Base-by-base conservation (phyloP, 306 rosid genomes). In the Datisca glomerata region DNA sequence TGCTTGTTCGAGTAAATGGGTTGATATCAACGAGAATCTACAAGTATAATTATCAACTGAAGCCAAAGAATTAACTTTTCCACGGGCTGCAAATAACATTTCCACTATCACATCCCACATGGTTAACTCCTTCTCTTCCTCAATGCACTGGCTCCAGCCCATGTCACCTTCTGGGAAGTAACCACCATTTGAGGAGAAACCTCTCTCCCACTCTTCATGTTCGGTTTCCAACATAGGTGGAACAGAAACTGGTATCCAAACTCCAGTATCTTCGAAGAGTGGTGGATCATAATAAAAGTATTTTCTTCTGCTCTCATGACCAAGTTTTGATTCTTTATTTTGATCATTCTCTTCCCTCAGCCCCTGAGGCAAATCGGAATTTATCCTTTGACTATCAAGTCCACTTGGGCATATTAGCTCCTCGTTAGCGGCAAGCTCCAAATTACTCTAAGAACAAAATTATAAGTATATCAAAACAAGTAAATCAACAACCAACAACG, bases 81-180 rank as follows among this genome's bases (percentile, higher is more conserved):
- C 95, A 33, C 84, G 76, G 29, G 91, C 95, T 2, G 51, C 81
- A 41, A 84, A 81, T 56, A 89, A 51, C 93, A 89, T 89, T 60
- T 89, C 98, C 36, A 47, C 78, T 41, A 89, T 52, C 60, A 89
- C 95, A 68, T 89, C 95, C 98, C 98, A 89, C 95, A 89, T 77
- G 8, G 95, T 89, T 75, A 89, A 62, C 56, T 77, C 95, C 74
- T 56, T 89, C 38, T 89, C 98, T 38, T 59, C 81, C 47, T 77
- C 86, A 44, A 70, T 55, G 49, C 41, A 89, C 34, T 77, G 77
- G 44, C 50, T 66, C 95, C 93, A 89, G 4, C 91, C 93, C 76
- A 70, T 70, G 49, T 77, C 98, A 43, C 71, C 78, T 15, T 89
- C 91, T 5, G 98, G 98, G 56, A 89, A 80, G 65, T 64, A 89